Conservation (phyloP, 768 basidiomycete species). For the Tulasnella sp. region DNA sequence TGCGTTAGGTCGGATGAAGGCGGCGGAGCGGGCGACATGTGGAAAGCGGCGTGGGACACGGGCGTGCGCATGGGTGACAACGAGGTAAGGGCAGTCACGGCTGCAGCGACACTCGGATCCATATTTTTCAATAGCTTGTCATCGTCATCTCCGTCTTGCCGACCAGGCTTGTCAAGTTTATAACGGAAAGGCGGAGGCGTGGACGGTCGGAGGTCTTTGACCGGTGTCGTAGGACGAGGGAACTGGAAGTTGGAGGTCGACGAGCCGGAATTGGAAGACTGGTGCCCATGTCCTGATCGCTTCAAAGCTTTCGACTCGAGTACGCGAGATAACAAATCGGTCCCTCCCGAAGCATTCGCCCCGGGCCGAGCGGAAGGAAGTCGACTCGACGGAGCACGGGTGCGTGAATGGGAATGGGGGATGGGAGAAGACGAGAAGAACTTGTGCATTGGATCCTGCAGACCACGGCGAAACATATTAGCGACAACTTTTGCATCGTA, state of each 20-base stretch:
- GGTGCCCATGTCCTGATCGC: background rate
- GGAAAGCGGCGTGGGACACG: conserved; percentile 12
- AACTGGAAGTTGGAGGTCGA: background rate
- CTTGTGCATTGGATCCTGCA: background rate
- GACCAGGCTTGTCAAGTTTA: background rate
- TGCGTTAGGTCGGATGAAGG: conserved; percentile 43
- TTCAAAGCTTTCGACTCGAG: conserved; percentile 13
- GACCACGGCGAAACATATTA: background rate
- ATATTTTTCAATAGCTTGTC: conserved; percentile 3
- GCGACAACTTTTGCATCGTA: background rate
- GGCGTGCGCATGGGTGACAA: conserved; percentile 15
- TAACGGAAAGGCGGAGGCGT: background rate
- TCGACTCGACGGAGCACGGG: conserved; percentile 30
- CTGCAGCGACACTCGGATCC: conserved; percentile 12
- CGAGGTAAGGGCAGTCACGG: conserved; percentile 12
- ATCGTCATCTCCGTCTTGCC: background rate
- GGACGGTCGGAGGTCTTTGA: background rate
- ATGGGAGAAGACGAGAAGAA: conserved; percentile 16
- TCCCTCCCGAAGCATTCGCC: background rate
- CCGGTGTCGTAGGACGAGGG: conserved; percentile 10
- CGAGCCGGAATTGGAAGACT: background rate
- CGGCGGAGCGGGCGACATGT: conserved; percentile 14
- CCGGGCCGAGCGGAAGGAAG: background rate
- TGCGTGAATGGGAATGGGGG: conserved; percentile 98
- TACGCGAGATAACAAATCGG: conserved; percentile 13